phyloP scores from a whole-genome alignment of 371 early-diverging fungal species.

The Mortierella sp. region DNA sequence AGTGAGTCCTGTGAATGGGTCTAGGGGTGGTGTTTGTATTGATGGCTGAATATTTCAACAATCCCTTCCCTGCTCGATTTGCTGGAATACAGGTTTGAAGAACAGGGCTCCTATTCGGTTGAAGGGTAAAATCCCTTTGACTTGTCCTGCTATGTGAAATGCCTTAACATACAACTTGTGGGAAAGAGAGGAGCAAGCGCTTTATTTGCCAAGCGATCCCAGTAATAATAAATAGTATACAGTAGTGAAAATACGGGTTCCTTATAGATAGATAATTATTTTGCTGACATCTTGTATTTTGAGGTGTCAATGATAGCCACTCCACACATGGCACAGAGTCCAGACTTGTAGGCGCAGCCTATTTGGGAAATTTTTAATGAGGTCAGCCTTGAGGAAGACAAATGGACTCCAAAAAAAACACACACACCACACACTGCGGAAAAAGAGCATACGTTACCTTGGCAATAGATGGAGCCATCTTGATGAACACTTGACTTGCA shows the following conservation, averaged over 20 bases:
- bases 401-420: no score
- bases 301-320: conserved; percentile 42
- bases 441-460: conserved; percentile 22
- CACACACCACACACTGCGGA: not conserved
- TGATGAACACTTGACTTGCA: conserved; percentile 49
- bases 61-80: not conserved
- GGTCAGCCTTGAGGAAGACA: no score
- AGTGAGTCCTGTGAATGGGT: not conserved
- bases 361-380: not conserved
- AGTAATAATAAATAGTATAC: no score
- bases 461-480: conserved; percentile 50
- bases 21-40: not conserved
- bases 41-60: conserved; percentile 9
- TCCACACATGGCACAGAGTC: conserved; percentile 51
- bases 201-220: no score
- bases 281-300: conserved; percentile 52
- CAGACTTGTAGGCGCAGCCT: conserved; percentile 50
- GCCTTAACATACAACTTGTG: no score
- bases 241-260: no score
- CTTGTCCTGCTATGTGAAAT: not conserved
- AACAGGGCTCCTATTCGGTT: conserved; percentile 13
- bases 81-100: conserved; percentile 15
- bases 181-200: no score
- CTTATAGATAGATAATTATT: conserved; percentile 28
- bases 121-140: conserved; percentile 6